Evolutionary conservation across 2,329 filamentous ascomycete species (phyloP).

Genomic region (Epichloe uncinata): DNA sequence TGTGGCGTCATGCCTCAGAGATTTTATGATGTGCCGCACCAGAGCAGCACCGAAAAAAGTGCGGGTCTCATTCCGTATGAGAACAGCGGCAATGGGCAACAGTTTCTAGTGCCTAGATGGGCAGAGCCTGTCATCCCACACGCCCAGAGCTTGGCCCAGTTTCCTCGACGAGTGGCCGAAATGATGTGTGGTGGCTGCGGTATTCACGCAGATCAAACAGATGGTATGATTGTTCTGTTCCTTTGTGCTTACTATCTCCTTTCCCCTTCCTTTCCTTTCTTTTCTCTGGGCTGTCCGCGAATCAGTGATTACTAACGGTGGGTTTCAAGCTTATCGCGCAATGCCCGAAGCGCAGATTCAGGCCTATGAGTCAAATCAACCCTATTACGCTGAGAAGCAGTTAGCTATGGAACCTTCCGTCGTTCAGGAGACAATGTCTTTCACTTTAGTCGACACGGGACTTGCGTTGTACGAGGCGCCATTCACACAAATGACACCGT

Average conservation of each 20-base stretch:
- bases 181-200: conserved; percentile 21
- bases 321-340: conserved; percentile 20
- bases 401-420: not conserved
- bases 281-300: not conserved
- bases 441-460: not conserved
- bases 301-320: not conserved
- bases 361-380: conserved; percentile 17
- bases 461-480: not conserved
- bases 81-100: conserved; percentile 6
- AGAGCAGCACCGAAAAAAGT: not conserved
- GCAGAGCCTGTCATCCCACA: conserved; percentile 10
- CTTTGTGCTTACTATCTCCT: not conserved
- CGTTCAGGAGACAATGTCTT: not conserved
- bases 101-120: conserved; percentile 12
- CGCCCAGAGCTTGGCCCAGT: conserved; percentile 13
- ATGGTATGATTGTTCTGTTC: conserved; percentile 15
- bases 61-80: not conserved
- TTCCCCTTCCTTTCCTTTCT: not conserved
- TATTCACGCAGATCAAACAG: conserved; percentile 13
- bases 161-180: conserved; percentile 17
- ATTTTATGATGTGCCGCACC: conserved; percentile 5
- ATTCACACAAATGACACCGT: not conserved
- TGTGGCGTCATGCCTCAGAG: conserved; percentile 18
- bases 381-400: conserved; percentile 14
- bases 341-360: conserved; percentile 13